Base-by-base conservation (phyloP, 2,329 filamentous ascomycete species). In the Botryotinia narcissicola region DNA sequence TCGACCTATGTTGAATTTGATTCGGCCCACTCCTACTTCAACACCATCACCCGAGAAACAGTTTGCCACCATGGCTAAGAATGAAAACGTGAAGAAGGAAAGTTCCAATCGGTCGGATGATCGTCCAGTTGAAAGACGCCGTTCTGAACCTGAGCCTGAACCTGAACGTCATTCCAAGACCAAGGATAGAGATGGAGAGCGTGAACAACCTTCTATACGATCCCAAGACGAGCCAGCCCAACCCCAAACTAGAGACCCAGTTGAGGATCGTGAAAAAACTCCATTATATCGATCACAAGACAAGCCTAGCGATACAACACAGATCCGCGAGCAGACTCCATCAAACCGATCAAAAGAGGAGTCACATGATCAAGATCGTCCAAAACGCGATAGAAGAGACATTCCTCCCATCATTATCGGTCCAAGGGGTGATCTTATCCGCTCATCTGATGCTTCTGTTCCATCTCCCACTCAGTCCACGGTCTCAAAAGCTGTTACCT, bases 1-100 rank as follows among this genome's bases (percentile, higher is more conserved):
- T 64, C 78, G 89, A 7, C 89, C 89, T 0, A 78, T 90, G 73
- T 81, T 92, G 44, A 91, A 90, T 77, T 79, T 92, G 61, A 87
- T 91, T 67, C 84, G 85, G 54, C 89, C 90, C 29, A 91, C 89
- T 1, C 90, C 90, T 14, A 78, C 81, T 12, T 83, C 85, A 16
- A 87, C 88, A 1, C 89, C 89, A 0, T 78, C 80, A 25, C 84
- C 82, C 4, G 85, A 86, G 75, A 84, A 83, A 76, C 83, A 83
- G 76, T 77, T 72, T 35, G 66, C 73, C 59, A 74, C 72, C 40
- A 71, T 71, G 10, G 37, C n/a, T 5, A 57, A 57, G 25, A 69
- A 57, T 42, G 66, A 3, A 57, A 69, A 22, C 1, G 37, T 37
- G n/a, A 74, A 79, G 54, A 68, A 76, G 60, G 42, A n/a, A 6